A percentile compares a stretch with the other conserved stretches of the same genome.
Conservation (phyloP, 106 monocot species). For the Dioscorea zingiberensis region DNA sequence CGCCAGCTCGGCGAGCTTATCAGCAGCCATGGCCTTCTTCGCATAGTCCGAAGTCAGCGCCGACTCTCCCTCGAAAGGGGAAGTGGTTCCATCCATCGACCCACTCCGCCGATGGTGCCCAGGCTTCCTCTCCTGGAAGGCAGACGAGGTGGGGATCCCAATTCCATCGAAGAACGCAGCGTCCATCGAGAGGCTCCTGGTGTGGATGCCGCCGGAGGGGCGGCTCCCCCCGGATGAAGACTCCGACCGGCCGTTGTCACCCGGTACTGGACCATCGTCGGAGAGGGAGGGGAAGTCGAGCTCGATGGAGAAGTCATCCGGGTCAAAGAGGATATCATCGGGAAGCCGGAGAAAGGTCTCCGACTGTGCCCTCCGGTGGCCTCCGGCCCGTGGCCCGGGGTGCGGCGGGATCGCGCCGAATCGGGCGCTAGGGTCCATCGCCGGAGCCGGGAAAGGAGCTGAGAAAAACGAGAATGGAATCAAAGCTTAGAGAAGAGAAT, state of each 20-base stretch:
- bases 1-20: conserved; percentile 83
- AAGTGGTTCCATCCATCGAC: conserved; percentile 70
- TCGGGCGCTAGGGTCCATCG: background rate
- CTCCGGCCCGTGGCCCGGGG: conserved; percentile 4
- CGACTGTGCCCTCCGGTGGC: conserved; percentile 77
- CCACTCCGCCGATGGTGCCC: conserved; percentile 45
- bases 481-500: no score
- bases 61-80: conserved; percentile 64
- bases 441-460: no score
- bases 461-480: no score
- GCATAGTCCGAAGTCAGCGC: conserved; percentile 45
- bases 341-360: conserved; percentile 77
- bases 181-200: conserved; percentile 81
- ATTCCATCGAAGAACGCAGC: conserved; percentile 79
- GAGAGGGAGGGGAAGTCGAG: conserved; percentile 80
- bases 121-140: conserved; percentile 10
- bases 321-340: conserved; percentile 70
- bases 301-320: conserved; percentile 63
- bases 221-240: background rate
- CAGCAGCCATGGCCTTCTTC: conserved; percentile 79
- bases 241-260: background rate
- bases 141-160: conserved; percentile 19
- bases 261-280: conserved; percentile 41
- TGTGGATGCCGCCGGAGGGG: background rate
- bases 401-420: conserved; percentile 6